phyloP scores from a whole-genome alignment of 371 early-diverging fungal species.

The Syncephalis fuscata region DNA sequence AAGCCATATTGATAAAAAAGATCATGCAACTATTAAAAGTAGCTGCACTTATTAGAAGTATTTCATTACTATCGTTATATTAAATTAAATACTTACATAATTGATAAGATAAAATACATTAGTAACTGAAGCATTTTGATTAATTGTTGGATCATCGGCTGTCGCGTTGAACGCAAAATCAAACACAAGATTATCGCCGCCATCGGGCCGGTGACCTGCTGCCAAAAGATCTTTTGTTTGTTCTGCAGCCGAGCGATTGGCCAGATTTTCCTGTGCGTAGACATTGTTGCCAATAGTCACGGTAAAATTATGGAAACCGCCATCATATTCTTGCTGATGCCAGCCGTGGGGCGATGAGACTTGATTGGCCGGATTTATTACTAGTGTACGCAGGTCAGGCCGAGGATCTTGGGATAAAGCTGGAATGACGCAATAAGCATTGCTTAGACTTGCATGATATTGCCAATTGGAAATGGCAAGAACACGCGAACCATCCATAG shows the following conservation, averaged over 20 bases:
- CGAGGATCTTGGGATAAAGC: constrained; percentile 68
- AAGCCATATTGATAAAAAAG: constrained; percentile 81
- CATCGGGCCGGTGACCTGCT: constrained; percentile 64
- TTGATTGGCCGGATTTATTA: constrained; percentile 49
- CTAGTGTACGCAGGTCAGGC: constrained; percentile 35
- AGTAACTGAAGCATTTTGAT: constrained; percentile 74
- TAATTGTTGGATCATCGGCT: constrained; percentile 41
- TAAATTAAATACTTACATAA: constrained; percentile 44
- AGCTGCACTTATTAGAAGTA: constrained; percentile 85
- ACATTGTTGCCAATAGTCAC: constrained; percentile 70
- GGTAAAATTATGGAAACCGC: constrained; percentile 34
- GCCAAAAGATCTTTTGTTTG: constrained; percentile 60
- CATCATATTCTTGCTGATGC: constrained; percentile 35
- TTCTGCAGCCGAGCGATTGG: constrained; percentile 52
- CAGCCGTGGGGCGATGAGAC: constrained; percentile 65
- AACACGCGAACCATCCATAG: too few species aligned
- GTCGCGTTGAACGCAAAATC: constrained; percentile 54
- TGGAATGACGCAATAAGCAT: constrained; percentile 59
- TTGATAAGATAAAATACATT: constrained; percentile 92
- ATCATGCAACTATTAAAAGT: constrained; percentile 87
- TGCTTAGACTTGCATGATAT: constrained; percentile 46
- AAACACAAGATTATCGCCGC: constrained; percentile 38
- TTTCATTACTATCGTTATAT: constrained; percentile 71
- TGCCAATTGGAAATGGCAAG: too few species aligned
- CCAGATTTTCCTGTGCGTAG: constrained; percentile 50